Conservation (phyloP, 495 filamentous ascomycete species). For the Durotheca rogersii region DNA sequence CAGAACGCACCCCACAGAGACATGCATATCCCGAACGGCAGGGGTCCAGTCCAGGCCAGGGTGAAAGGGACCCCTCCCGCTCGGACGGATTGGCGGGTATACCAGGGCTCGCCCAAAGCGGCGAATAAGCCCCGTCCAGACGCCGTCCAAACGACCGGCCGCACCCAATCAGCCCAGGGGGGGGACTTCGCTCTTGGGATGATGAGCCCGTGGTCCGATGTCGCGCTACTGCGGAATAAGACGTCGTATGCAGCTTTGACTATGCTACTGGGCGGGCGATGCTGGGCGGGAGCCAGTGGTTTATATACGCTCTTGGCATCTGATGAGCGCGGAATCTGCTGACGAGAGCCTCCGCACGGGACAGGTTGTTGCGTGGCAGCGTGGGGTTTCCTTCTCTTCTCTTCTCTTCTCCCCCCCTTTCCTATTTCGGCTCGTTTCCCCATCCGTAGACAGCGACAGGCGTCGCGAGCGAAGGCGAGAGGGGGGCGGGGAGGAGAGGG, state of each 20-base stretch:
- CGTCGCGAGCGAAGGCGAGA: conserved; percentile 7
- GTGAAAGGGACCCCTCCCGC: not conserved
- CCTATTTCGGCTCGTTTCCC: too few species aligned
- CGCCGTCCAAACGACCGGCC: conserved; percentile 8
- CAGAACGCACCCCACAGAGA: conserved; percentile 34
- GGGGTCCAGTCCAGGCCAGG: conserved; percentile 20
- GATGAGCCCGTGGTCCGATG: conserved; percentile 27
- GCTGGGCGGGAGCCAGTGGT: too few species aligned
- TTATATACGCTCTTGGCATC: too few species aligned
- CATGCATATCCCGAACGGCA: conserved; percentile 33
- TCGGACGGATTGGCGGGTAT: conserved; percentile 26
- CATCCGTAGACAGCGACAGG: too few species aligned
- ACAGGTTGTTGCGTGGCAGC: conserved; percentile 28
- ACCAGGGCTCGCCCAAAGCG: conserved; percentile 19
- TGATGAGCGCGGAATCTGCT: conserved; percentile 15
- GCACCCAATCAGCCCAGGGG: conserved; percentile 18
- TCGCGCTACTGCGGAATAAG: conserved; percentile 28
- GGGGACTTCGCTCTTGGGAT: conserved; percentile 7
- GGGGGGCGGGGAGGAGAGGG: conserved; percentile 4
- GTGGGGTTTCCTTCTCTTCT: conserved; percentile 22
- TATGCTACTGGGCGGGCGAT: conserved; percentile 13
- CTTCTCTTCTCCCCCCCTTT: not conserved
- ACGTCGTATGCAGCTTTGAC: conserved; percentile 9
- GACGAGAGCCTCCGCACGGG: conserved; percentile 29
- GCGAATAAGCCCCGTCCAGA: conserved; percentile 20